phyloP scores from a whole-genome alignment of 2,329 filamentous ascomycete genomes.

The Fusarium haematococcum region DNA sequence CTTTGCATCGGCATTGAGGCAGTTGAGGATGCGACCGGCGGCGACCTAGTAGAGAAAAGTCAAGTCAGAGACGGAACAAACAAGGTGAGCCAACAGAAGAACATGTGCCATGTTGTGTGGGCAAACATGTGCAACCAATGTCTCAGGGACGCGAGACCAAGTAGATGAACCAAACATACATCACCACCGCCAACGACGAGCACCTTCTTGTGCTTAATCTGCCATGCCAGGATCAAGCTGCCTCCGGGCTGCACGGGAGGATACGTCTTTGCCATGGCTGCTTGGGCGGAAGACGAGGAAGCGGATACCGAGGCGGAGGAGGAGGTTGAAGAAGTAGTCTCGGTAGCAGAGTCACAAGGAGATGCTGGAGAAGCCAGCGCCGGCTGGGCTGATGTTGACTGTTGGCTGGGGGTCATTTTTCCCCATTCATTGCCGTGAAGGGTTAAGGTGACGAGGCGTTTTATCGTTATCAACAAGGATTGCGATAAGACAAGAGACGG shows the following conservation, averaged over 20 bases:
- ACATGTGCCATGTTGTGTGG: background rate
- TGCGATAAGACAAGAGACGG: slow-evolving; percentile 30
- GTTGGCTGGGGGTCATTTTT: slow-evolving; percentile 43
- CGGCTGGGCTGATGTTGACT: slow-evolving; percentile 36
- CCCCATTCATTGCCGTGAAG: slow-evolving; percentile 27
- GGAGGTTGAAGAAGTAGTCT: slow-evolving; percentile 1
- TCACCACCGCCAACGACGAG: slow-evolving; percentile 96
- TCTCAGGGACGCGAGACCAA: slow-evolving; percentile 6
- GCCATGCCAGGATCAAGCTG: slow-evolving; percentile 95
- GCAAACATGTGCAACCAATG: slow-evolving; percentile 1
- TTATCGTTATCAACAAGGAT: slow-evolving; percentile 35
- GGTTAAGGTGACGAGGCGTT: slow-evolving; percentile 32
- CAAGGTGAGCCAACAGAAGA: background rate
- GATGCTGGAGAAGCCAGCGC: slow-evolving; percentile 40
- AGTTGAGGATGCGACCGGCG: slow-evolving; percentile 91
- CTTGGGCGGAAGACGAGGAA: slow-evolving; percentile 11
- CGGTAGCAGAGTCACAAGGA: slow-evolving; percentile 29
- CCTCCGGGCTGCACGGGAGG: slow-evolving; percentile 89
- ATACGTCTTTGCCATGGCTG: slow-evolving; percentile 63
- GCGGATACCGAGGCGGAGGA: slow-evolving; percentile 18
- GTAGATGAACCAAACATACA: slow-evolving; percentile 63
- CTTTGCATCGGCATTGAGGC: slow-evolving; percentile 92
- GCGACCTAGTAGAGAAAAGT: slow-evolving; percentile 76
- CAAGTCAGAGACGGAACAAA: background rate
- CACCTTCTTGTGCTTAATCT: slow-evolving; percentile 88